Evolutionary conservation across 768 basidiomycete species (phyloP).

Genomic region (Daedaleopsis nitida): DNA sequence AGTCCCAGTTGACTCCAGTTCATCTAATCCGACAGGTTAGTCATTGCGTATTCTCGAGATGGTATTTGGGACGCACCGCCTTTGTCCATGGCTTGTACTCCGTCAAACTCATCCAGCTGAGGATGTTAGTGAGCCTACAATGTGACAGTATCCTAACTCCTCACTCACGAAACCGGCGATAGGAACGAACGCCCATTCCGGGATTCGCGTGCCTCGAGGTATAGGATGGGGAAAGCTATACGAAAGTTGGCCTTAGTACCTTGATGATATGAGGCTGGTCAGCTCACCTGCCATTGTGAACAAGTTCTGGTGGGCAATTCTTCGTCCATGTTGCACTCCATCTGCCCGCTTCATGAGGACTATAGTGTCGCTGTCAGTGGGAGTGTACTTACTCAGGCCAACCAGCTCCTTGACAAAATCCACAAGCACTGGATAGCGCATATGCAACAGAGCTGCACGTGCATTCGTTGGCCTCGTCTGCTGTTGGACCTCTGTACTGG

Average conservation of each 20-base stretch:
- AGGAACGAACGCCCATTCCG: conserved; percentile 2
- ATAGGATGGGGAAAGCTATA: conserved; percentile 5
- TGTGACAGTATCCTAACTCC: neutral
- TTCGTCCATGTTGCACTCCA: conserved; percentile 2
- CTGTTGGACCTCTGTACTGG: conserved; percentile 38
- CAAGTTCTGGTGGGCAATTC: neutral
- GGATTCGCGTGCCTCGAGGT: conserved; percentile 1
- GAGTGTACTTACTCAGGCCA: conserved; percentile 1
- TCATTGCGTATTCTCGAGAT: neutral
- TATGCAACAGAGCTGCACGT: conserved; percentile 55
- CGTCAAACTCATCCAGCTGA: neutral
- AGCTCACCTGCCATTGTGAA: conserved; percentile 3
- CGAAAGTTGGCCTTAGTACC: neutral
- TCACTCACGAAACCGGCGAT: conserved; percentile 4
- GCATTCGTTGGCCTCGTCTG: conserved; percentile 41
- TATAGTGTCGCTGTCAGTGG: neutral
- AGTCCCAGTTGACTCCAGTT: neutral
- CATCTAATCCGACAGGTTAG: neutral
- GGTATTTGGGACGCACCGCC: neutral
- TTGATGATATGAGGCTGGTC: neutral
- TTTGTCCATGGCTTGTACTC: neutral
- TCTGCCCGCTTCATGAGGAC: neutral
- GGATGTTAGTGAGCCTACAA: neutral
- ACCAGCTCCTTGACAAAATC: conserved; percentile 43
- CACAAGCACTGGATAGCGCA: conserved; percentile 54